phyloP scores from a whole-genome alignment of 176 grass and related monocot genomes.

The Thalia dealbata region DNA sequence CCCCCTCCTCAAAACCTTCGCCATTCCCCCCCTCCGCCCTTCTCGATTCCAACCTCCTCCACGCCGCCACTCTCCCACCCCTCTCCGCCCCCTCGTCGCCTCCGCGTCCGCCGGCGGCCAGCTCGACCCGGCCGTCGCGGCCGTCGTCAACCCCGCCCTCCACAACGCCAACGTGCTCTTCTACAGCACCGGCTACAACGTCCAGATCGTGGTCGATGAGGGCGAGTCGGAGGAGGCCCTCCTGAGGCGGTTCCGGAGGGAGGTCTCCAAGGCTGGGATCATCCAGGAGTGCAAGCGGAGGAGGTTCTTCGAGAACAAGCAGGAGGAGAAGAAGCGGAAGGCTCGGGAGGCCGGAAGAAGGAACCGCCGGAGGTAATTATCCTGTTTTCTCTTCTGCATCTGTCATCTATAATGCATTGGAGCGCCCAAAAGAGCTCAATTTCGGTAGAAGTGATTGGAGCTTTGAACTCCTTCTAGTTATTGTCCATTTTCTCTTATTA shows the following conservation, averaged over 20 bases:
- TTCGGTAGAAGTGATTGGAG: not conserved
- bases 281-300: conserved; percentile 80
- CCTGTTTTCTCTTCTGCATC: not conserved
- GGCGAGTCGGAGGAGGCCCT: conserved; percentile 60
- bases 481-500: not conserved
- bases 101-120: not conserved
- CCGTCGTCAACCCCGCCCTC: conserved; percentile 3
- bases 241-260: conserved; percentile 65
- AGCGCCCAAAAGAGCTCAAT: not conserved
- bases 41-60: not conserved
- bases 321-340: conserved; percentile 63
- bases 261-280: conserved; percentile 68
- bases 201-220: conserved; percentile 82
- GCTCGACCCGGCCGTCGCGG: not conserved
- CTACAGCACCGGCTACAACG: conserved; percentile 47
- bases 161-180: conserved; percentile 10
- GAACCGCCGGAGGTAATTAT: conserved; percentile 16
- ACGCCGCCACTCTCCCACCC: not conserved
- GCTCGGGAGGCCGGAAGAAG: conserved; percentile 40
- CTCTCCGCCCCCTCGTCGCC: not conserved
- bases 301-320: conserved; percentile 63
- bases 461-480: not conserved
- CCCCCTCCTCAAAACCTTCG: conserved; percentile 6
- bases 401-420: too few relatives aligned
- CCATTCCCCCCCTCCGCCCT: conserved; percentile 12